Percentiles rank a stretch among this genome's conserved stretches.
These are phyloP conservation scores for Pelargonium nanum DNA, from an alignment of 345 rosid genomes.

Conservation along the genomic window DNA sequence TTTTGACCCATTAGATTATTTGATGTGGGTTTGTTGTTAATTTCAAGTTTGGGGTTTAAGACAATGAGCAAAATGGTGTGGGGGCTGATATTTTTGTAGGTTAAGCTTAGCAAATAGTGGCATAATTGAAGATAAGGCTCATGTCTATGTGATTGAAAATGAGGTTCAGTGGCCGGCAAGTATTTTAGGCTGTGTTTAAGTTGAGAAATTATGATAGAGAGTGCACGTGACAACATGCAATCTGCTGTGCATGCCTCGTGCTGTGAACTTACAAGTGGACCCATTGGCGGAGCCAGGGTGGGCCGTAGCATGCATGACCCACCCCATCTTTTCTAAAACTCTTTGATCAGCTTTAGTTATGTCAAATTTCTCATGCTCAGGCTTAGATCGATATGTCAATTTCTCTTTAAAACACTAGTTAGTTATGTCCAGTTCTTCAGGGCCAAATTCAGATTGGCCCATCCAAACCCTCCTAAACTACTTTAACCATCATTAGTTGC, in stretches of 20 bases:
- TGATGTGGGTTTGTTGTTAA: neutral
- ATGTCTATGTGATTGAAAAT: neutral
- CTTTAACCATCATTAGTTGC: no score
- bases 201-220: neutral
- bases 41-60: neutral
- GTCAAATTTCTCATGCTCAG: no score
- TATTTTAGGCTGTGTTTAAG: neutral
- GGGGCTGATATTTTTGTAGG: no score
- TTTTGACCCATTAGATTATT: neutral
- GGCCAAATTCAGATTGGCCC: no score
- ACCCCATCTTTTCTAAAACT: no score
- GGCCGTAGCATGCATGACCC: no score
- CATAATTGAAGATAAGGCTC: neutral
- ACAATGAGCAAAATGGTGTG: neutral
- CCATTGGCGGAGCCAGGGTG: neutral
- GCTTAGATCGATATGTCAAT: no score
- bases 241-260: neutral
- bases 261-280: neutral
- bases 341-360: no score
- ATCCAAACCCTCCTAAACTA: no score
- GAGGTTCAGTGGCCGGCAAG: neutral
- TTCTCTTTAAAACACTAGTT: no score
- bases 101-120: no score
- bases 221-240: neutral
- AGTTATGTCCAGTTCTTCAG: no score